These are phyloP conservation scores for Cordyceps javanica DNA, from an alignment of 2,329 filamentous ascomycete genomes.

Conservation along the genomic window DNA sequence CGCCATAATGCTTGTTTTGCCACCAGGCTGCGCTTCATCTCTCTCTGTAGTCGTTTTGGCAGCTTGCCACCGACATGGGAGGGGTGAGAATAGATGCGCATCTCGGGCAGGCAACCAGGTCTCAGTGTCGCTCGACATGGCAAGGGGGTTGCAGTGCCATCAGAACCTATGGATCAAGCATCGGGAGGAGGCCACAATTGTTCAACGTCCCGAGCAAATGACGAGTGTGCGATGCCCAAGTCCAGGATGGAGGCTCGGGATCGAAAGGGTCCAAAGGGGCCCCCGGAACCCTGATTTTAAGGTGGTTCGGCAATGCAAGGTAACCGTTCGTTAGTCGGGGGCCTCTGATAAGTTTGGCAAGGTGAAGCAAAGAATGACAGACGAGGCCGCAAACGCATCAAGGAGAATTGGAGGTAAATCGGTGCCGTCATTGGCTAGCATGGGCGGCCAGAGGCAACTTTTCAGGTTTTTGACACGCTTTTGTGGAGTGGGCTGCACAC, in stretches of 20 bases:
- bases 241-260: background rate
- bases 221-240: background rate
- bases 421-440: slow-evolving; percentile 1
- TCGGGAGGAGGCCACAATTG: background rate
- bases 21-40: too few relatives aligned
- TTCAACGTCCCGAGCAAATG: background rate
- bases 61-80: too few relatives aligned
- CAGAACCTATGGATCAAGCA: background rate
- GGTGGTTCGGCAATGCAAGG: slow-evolving; percentile 3
- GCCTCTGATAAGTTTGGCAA: background rate
- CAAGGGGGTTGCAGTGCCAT: background rate
- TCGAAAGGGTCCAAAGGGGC: background rate
- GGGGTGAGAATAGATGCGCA: too few relatives aligned
- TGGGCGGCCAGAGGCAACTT: background rate
- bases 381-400: background rate
- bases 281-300: background rate
- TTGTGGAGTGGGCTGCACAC: background rate
- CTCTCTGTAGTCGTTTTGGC: too few relatives aligned
- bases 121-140: background rate
- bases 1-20: background rate
- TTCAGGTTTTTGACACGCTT: background rate
- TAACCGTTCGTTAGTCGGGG: background rate
- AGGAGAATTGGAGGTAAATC: background rate
- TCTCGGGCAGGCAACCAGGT: background rate
- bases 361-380: background rate